Evolutionary conservation across 1,284 basidiomycete species (phyloP).

Genomic region (Meira nashicola): DNA sequence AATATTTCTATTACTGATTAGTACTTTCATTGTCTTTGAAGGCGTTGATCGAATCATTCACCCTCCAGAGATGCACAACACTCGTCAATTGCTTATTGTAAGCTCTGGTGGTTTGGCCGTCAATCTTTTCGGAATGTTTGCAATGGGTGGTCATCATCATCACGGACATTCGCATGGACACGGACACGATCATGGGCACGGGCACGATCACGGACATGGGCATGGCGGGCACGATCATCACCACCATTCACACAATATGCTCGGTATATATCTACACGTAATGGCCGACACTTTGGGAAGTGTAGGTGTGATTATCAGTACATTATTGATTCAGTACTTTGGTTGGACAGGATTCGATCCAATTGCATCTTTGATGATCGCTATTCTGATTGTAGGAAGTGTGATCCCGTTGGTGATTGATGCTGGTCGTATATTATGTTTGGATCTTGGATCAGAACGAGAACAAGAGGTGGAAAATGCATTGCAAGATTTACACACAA

Average conservation of each 20-base stretch:
- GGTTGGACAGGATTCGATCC: constrained; percentile 99
- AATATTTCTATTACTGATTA: constrained; percentile 91
- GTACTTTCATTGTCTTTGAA: constrained; percentile 96
- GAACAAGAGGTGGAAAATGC: constrained; percentile 68
- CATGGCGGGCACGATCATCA: constrained; percentile 56
- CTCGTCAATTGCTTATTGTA: constrained; percentile 82
- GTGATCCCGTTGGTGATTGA: constrained; percentile 93
- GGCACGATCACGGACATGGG: constrained; percentile 48
- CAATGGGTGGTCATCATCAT: constrained; percentile 65
- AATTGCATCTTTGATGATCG: constrained; percentile 94
- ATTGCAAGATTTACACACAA: constrained; percentile 59
- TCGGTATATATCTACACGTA: constrained; percentile 82
- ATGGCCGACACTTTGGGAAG: constrained; percentile 65
- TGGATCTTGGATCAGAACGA: constrained; percentile 72
- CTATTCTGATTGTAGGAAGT: constrained; percentile 85
- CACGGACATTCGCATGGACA: constrained; percentile 31
- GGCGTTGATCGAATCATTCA: constrained; percentile 91
- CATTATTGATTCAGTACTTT: constrained; percentile 87
- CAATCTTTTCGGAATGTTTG: constrained; percentile 98
- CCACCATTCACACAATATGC: constrained; percentile 95
- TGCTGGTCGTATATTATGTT: constrained; percentile 76
- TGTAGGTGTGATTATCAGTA: constrained; percentile 97
- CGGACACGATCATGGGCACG: constrained; percentile 58
- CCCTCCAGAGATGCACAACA: constrained; percentile 92
- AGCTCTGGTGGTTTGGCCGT: constrained; percentile 83